Percentiles rank a stretch among this genome's conserved stretches.
Conservation (phyloP, 495 filamentous ascomycete genomes). For the Staphylotrichum tortipilum region DNA sequence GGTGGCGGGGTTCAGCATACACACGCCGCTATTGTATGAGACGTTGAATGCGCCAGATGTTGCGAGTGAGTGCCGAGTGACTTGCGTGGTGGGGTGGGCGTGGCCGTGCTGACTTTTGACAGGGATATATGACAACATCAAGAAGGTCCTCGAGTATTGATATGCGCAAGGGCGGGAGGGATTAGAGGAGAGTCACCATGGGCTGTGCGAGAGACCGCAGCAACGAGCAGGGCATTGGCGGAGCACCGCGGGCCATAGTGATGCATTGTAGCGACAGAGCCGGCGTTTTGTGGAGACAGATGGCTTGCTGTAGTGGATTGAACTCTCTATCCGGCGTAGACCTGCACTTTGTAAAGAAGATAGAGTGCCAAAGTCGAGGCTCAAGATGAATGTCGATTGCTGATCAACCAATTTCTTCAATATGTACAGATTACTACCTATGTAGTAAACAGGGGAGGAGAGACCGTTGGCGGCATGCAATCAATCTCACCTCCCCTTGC, state of each 20-base stretch:
- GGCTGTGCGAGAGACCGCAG: not conserved
- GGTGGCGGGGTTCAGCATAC: slow-evolving; percentile 86
- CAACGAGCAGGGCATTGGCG: slow-evolving; percentile 10
- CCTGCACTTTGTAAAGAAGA: too few species aligned
- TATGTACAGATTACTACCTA: too few species aligned
- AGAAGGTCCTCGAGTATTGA: slow-evolving; percentile 39
- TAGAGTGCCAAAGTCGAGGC: too few species aligned
- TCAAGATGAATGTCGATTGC: too few species aligned
- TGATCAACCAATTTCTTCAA: too few species aligned
- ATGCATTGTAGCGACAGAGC: not conserved
- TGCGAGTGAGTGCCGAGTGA: slow-evolving; percentile 82
- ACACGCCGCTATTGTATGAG: slow-evolving; percentile 76
- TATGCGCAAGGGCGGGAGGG: not conserved
- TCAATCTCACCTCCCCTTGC: not conserved
- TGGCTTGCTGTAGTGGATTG: too few species aligned
- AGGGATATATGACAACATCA: slow-evolving; percentile 50
- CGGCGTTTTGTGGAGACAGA: too few species aligned
- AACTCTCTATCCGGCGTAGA: too few species aligned
- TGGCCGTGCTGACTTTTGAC: slow-evolving; percentile 20
- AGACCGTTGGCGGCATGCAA: too few species aligned
- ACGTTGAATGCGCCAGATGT: slow-evolving; percentile 86
- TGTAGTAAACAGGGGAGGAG: too few species aligned
- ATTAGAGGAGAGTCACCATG: too few species aligned
- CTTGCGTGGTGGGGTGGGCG: too few species aligned
- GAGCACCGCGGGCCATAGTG: not conserved